Percentiles rank a stretch among this genome's conserved stretches.
These are phyloP conservation scores for Ascochyta rabiei DNA, from an alignment of 2,329 filamentous ascomycete species.

Conservation along the genomic window DNA sequence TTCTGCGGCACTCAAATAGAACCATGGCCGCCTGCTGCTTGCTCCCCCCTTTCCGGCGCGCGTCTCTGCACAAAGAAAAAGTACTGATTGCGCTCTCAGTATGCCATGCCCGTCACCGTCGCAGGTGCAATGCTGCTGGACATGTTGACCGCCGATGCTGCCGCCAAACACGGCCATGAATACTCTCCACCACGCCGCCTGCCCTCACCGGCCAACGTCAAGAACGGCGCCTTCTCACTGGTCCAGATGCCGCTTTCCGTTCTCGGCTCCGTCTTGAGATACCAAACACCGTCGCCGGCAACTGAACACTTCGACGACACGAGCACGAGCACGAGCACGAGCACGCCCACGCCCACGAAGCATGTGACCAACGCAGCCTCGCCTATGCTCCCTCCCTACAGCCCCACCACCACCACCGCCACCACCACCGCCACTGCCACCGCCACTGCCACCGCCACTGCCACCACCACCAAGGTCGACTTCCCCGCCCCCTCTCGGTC, in stretches of 20 bases:
- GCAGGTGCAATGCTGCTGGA: constrained; percentile 44
- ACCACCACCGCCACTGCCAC: constrained; percentile 10
- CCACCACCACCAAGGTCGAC: constrained; percentile 14
- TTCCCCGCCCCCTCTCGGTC: constrained; percentile 41
- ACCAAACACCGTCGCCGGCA: constrained; percentile 28
- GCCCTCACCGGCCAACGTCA: constrained; percentile 22
- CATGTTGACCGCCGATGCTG: constrained; percentile 47
- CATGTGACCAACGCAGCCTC: constrained; percentile 16
- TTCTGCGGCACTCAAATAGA: constrained; percentile 18
- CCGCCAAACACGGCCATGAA: constrained; percentile 44
- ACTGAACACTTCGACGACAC: constrained; percentile 8
- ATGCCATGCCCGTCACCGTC: constrained; percentile 20
- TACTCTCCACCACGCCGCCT: constrained; percentile 21
- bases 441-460: not conserved
- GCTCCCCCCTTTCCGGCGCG: constrained; percentile 14
- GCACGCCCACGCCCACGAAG: not conserved
- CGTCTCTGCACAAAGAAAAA: not conserved
- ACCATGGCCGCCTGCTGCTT: constrained; percentile 15
- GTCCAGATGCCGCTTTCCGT: constrained; percentile 44
- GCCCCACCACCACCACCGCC: constrained; percentile 5
- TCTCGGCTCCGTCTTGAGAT: constrained; percentile 39
- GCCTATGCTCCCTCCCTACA: constrained; percentile 1
- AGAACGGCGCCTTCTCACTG: constrained; percentile 35
- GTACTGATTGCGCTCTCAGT: constrained; percentile 27
- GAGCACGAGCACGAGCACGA: not conserved